Evolutionary conservation across 352 stramenopile genomes (phyloP).

Genomic region (Proteromonas lacertae): DNA sequence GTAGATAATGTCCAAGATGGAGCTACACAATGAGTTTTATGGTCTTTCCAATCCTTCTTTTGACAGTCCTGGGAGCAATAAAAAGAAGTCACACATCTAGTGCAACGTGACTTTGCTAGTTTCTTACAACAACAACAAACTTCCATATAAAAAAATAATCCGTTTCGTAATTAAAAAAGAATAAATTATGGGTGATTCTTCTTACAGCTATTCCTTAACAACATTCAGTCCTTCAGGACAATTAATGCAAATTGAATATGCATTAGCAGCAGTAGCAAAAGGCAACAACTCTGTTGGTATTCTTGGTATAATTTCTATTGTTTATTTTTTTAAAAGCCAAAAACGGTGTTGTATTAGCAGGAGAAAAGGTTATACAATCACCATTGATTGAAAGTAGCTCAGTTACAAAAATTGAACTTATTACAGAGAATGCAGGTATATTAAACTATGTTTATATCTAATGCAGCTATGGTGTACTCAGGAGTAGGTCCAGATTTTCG

Average conservation of each 20-base stretch:
- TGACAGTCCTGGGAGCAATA: too few relatives aligned
- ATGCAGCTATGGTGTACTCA: conserved; percentile 64
- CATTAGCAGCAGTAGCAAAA: conserved; percentile 81
- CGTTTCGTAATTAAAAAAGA: too few relatives aligned
- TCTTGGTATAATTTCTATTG: conserved; percentile 7
- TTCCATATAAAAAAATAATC: too few relatives aligned
- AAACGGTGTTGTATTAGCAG: conserved; percentile 94
- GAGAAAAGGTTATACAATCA: conserved; percentile 82
- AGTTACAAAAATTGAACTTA: conserved; percentile 71
- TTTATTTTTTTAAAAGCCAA: conserved; percentile 24
- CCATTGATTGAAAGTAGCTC: conserved; percentile 70
- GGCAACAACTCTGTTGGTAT: conserved; percentile 90
- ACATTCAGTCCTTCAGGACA: conserved; percentile 96
- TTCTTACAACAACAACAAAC: too few relatives aligned
- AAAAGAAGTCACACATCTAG: too few relatives aligned
- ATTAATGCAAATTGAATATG: conserved; percentile 97
- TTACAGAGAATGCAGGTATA: conserved; percentile 25
- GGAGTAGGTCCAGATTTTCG: conserved; percentile 91
- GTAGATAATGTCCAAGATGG: too few relatives aligned
- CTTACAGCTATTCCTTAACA: conserved; percentile 96
- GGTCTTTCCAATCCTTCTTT: too few relatives aligned
- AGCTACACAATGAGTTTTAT: too few relatives aligned
- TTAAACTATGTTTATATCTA: not conserved
- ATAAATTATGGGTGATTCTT: too few relatives aligned
- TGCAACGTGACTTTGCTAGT: too few relatives aligned